A percentile compares a stretch with the other conserved stretches of the same genome.
phyloP scores from a whole-genome alignment of 2,329 filamentous ascomycete species.

The Cladosporium sp. region DNA sequence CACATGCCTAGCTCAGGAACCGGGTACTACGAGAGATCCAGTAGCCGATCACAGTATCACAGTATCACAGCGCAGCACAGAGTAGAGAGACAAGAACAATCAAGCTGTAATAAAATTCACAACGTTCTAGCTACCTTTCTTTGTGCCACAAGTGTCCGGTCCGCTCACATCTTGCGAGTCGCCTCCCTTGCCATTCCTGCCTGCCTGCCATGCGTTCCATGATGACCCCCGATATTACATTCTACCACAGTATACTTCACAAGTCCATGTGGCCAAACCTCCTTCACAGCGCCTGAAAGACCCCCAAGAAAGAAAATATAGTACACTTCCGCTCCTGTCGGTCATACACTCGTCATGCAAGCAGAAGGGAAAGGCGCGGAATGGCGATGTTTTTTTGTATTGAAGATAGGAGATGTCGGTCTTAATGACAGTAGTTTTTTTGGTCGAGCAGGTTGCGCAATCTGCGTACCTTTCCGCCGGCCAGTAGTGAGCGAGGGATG shows the following conservation, averaged over 20 bases:
- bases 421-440: not conserved
- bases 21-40: no score
- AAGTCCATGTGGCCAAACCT: not conserved
- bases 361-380: not conserved
- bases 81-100: not conserved
- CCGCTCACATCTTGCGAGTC: not conserved
- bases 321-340: constrained; percentile 6
- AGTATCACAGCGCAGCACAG: no score
- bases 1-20: no score
- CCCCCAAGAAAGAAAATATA: not conserved
- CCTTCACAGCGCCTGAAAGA: not conserved
- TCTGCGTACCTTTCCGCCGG: not conserved
- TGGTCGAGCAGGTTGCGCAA: not conserved
- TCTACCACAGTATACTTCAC: not conserved
- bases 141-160: not conserved
- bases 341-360: constrained; percentile 10
- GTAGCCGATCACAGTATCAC: no score
- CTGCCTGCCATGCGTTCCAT: not conserved
- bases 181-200: not conserved
- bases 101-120: constrained; percentile 3
- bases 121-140: not conserved
- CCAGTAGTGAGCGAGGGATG: not conserved
- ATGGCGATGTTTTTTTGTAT: not conserved
- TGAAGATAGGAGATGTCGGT: constrained; percentile 1
- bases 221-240: constrained; percentile 1